phyloP scores from a whole-genome alignment of 345 rosid species.

The Abelmoschus esculentus region DNA sequence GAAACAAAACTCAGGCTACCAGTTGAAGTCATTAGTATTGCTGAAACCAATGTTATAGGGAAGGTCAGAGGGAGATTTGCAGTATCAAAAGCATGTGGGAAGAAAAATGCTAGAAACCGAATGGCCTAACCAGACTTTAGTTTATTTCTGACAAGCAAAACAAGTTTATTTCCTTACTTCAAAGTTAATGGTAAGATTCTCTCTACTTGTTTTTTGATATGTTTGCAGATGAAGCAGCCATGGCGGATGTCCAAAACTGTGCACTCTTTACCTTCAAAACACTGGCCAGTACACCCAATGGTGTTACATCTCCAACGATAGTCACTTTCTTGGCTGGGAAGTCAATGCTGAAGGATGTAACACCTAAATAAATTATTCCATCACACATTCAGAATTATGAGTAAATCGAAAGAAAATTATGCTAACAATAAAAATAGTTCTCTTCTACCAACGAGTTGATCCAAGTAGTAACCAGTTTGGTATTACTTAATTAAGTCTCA shows the following conservation, averaged over 20 bases:
- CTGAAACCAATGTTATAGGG: constrained; percentile 4
- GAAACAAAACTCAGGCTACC: not conserved
- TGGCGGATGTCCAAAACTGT: constrained; percentile 53
- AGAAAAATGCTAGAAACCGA: not conserved
- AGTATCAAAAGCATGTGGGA: constrained; percentile 4
- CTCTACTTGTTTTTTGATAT: not conserved
- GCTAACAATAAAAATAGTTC: too few relatives aligned
- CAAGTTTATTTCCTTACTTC: not conserved
- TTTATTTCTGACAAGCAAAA: not conserved
- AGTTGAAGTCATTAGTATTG: not conserved
- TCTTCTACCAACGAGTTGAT: too few relatives aligned
- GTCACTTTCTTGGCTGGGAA: constrained; percentile 90
- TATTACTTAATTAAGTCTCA: too few relatives aligned
- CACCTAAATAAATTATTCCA: constrained; percentile 36
- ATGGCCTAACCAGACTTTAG: not conserved
- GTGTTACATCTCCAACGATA: constrained; percentile 71
- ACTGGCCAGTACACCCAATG: constrained; percentile 58
- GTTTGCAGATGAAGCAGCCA: constrained; percentile 12
- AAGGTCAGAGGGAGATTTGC: not conserved
- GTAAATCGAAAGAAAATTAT: too few relatives aligned
- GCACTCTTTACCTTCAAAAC: constrained; percentile 87
- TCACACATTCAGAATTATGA: too few relatives aligned
- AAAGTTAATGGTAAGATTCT: not conserved
- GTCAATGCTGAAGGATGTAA: constrained; percentile 78
- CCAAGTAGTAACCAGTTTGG: too few relatives aligned